Conservation (phyloP, 2,329 filamentous ascomycete species). For the Phyllosticta capitalensis region DNA sequence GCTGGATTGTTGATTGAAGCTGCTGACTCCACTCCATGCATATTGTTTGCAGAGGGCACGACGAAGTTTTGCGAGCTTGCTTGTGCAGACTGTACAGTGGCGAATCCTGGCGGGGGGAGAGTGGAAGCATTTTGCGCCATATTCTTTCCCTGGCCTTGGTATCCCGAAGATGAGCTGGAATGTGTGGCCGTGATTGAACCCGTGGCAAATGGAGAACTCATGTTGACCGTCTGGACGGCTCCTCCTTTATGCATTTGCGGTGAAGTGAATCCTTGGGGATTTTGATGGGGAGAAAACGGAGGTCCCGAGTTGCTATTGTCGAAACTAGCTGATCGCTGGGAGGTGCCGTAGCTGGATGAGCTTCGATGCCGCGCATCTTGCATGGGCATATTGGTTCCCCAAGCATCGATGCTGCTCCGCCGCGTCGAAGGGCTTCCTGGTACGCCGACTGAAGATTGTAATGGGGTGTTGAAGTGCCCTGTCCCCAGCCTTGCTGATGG, state of each 20-base stretch:
- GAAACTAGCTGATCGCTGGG: conserved; percentile 25
- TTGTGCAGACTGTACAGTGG: conserved; percentile 23
- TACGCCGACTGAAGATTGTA: not conserved
- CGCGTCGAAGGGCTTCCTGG: conserved; percentile 13
- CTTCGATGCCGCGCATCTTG: conserved; percentile 3
- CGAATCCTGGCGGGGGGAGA: conserved; percentile 51
- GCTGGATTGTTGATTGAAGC: conserved; percentile 26
- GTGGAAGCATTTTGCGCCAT: conserved; percentile 49
- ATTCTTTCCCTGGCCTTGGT: conserved; percentile 52
- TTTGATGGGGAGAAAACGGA: conserved; percentile 28
- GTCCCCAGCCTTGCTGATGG: not conserved
- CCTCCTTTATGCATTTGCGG: conserved; percentile 26
- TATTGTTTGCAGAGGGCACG: conserved; percentile 13
- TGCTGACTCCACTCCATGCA: conserved; percentile 30
- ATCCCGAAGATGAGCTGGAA: conserved; percentile 33
- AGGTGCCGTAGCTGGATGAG: conserved; percentile 27
- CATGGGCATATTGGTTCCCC: conserved; percentile 15
- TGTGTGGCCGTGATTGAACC: conserved; percentile 29
- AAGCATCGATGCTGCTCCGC: conserved; percentile 27
- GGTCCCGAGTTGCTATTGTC: conserved; percentile 21
- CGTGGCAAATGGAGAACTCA: conserved; percentile 25
- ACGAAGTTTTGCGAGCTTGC: not conserved
- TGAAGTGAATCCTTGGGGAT: conserved; percentile 24
- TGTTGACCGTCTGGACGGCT: conserved; percentile 14
- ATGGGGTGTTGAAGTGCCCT: conserved; percentile 12